phyloP scores from a whole-genome alignment of 2,329 filamentous ascomycete genomes.

The Curvularia lunata region DNA sequence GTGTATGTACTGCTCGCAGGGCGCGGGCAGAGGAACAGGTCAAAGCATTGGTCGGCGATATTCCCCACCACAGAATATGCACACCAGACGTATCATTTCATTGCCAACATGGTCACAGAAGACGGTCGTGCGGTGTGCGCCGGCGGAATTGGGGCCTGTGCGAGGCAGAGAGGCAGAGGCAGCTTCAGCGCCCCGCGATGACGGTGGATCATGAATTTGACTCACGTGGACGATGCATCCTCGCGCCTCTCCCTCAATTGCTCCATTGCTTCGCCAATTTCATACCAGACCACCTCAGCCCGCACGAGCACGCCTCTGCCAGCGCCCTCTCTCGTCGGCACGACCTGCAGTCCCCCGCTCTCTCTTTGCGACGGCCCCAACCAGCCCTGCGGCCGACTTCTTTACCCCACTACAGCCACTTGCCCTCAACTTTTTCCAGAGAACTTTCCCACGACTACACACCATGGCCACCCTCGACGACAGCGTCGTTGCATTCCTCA shows the following conservation, averaged over 20 bases:
- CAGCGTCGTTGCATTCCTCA: slow-evolving; percentile 44
- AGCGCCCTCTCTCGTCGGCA: slow-evolving; percentile 7
- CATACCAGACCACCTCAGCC: slow-evolving; percentile 34
- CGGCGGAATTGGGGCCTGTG: slow-evolving; percentile 26
- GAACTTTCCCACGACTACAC: slow-evolving; percentile 24
- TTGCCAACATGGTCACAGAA: no score
- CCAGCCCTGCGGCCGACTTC: slow-evolving; percentile 31
- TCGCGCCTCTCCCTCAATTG: slow-evolving; percentile 23
- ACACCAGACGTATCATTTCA: not conserved
- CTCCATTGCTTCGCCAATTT: slow-evolving; percentile 31
- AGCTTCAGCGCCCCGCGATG: slow-evolving; percentile 30
- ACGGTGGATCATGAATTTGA: slow-evolving; percentile 38
- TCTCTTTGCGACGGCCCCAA: slow-evolving; percentile 20
- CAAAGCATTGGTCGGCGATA: not conserved
- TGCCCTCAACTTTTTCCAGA: slow-evolving; percentile 41
- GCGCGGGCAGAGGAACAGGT: not conserved
- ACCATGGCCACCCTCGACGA: slow-evolving; percentile 49
- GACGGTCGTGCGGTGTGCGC: not conserved
- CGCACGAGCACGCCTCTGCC: slow-evolving; percentile 14
- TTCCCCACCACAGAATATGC: not conserved
- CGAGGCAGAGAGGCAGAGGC: slow-evolving; percentile 7
- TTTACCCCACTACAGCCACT: slow-evolving; percentile 43
- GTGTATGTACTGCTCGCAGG: not conserved
- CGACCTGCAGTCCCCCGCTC: slow-evolving; percentile 13
- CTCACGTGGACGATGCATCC: slow-evolving; percentile 41